phyloP scores from a whole-genome alignment of 2,329 filamentous ascomycete species.

The Phialophora chinensis region DNA sequence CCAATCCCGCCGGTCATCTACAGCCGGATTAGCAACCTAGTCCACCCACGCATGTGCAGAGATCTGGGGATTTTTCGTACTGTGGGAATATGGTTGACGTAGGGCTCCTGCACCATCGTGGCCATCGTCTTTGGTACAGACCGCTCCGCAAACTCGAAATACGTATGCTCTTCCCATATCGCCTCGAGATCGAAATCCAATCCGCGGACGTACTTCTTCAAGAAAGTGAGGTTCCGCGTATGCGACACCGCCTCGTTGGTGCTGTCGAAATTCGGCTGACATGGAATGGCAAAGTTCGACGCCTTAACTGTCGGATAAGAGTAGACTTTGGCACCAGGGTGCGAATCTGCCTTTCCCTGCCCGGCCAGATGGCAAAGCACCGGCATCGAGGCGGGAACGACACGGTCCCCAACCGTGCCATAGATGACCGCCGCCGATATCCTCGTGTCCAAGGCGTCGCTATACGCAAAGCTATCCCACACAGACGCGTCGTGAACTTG shows the following conservation, averaged over 20 bases:
- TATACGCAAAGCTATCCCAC: slow-evolving; percentile 22
- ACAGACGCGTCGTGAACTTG: slow-evolving; percentile 38
- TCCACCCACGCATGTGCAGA: not conserved
- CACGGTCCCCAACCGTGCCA: slow-evolving; percentile 33
- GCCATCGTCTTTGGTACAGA: slow-evolving; percentile 75
- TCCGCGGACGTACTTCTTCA: slow-evolving; percentile 68
- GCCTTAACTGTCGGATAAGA: slow-evolving; percentile 55
- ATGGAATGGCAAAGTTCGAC: slow-evolving; percentile 57
- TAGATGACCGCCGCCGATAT: slow-evolving; percentile 47
- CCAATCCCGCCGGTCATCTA: slow-evolving; percentile 72
- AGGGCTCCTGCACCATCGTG: slow-evolving; percentile 81
- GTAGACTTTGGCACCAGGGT: slow-evolving; percentile 43
- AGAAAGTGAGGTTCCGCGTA: slow-evolving; percentile 67
- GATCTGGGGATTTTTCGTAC: slow-evolving; percentile 43
- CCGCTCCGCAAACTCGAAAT: slow-evolving; percentile 71
- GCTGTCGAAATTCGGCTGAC: slow-evolving; percentile 58
- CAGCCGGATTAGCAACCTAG: not conserved
- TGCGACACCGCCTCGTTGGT: slow-evolving; percentile 66
- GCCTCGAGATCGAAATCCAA: slow-evolving; percentile 76
- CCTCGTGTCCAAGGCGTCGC: slow-evolving; percentile 37
- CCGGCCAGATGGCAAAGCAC: slow-evolving; percentile 44
- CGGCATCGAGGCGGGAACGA: slow-evolving; percentile 33
- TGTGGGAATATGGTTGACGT: slow-evolving; percentile 78
- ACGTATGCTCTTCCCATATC: slow-evolving; percentile 80
- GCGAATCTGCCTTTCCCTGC: slow-evolving; percentile 23